Conservation (phyloP, 768 basidiomycete species). For the Hemileccinum rubropunctum region DNA sequence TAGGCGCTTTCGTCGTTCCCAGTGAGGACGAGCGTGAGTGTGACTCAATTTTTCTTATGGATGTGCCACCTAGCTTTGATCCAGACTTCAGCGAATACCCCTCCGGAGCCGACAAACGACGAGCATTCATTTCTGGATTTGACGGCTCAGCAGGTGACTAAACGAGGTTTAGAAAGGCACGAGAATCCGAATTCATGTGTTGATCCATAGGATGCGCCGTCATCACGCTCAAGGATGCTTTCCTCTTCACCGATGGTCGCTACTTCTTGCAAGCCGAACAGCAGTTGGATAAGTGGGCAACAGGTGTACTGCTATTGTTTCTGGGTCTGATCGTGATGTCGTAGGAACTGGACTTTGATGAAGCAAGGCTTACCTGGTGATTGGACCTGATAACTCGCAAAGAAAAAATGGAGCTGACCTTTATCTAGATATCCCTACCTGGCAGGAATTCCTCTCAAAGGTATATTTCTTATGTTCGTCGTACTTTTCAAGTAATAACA, state of each 20-base stretch:
- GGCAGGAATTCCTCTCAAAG: constrained; percentile 85
- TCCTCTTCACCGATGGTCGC: constrained; percentile 91
- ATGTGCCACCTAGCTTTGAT: background rate
- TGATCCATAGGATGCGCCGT: constrained; percentile 65
- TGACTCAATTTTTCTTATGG: background rate
- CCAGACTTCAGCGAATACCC: constrained; percentile 90
- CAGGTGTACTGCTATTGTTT: background rate
- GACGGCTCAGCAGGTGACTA: constrained; percentile 84
- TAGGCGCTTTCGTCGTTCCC: constrained; percentile 79
- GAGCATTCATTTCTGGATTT: constrained; percentile 91
- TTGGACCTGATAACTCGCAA: constrained; percentile 1
- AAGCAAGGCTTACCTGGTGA: constrained; percentile 83
- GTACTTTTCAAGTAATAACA: background rate
- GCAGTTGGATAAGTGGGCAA: constrained; percentile 75
- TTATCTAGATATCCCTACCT: constrained; percentile 73
- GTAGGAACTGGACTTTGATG: constrained; percentile 90
- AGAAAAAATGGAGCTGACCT: constrained; percentile 12
- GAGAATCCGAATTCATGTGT: constrained; percentile 3
- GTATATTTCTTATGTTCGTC: constrained; percentile 30
- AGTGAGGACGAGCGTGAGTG: constrained; percentile 90
- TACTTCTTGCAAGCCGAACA: constrained; percentile 93
- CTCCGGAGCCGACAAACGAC: constrained; percentile 77
- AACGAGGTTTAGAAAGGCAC: background rate
- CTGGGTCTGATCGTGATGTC: constrained; percentile 1
- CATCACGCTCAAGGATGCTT: constrained; percentile 67